These are phyloP conservation scores for Pythium brachiatum DNA, from an alignment of 352 stramenopile genomes.

Conservation along the genomic window DNA sequence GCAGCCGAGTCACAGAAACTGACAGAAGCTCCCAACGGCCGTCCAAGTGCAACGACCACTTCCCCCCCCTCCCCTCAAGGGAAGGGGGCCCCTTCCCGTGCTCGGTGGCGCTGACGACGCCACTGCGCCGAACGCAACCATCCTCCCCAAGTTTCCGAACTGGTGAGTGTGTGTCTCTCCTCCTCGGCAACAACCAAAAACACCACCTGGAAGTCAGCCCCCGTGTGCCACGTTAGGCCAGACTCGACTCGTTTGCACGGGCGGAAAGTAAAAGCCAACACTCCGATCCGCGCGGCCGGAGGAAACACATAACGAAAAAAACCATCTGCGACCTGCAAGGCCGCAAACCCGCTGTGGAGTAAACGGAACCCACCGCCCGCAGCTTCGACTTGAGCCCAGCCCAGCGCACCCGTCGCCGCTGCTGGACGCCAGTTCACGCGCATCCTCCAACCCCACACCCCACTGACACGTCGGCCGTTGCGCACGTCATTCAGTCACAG, in stretches of 20 bases:
- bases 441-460: constrained; percentile 7
- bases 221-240: neutral
- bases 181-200: neutral
- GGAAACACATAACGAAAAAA: neutral
- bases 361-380: constrained; percentile 19
- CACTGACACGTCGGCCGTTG: constrained; percentile 25
- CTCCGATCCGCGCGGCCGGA: neutral
- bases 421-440: constrained; percentile 4
- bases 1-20: neutral
- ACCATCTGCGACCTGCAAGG: neutral
- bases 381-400: neutral
- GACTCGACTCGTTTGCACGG: neutral
- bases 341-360: constrained; percentile 1
- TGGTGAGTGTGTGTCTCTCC: neutral
- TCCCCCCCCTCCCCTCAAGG: neutral
- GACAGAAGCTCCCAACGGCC: neutral
- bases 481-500: constrained; percentile 20
- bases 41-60: neutral
- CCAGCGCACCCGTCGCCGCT: neutral
- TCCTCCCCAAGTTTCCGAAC: neutral
- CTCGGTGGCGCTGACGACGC: neutral
- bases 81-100: too few relatives aligned
- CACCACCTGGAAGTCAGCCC: neutral
- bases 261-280: constrained; percentile 6
- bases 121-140: neutral